Percentiles rank a stretch among this genome's conserved stretches.
Evolutionary conservation across 1,284 basidiomycete species (phyloP).

Genomic region (Lentinula novae-zelandiae): DNA sequence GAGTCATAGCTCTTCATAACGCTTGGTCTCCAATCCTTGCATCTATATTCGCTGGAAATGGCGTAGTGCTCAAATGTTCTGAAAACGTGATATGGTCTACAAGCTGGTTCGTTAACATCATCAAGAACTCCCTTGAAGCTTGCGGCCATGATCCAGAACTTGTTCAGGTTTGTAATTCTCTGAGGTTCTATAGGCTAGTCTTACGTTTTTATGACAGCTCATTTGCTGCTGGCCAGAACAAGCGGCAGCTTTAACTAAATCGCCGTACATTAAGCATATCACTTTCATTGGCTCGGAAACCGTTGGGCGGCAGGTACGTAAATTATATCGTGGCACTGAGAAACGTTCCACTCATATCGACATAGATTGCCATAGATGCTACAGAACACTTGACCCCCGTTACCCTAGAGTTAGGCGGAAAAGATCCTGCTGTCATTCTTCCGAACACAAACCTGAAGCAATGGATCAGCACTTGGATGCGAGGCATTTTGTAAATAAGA

Average conservation of each 20-base stretch:
- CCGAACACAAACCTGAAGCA: slow-evolving; percentile 69
- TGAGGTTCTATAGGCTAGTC: background rate
- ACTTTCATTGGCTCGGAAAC: slow-evolving; percentile 92
- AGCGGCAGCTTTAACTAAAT: slow-evolving; percentile 79
- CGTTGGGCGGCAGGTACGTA: slow-evolving; percentile 76
- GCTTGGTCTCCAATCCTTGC: slow-evolving; percentile 91
- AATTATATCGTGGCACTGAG: background rate
- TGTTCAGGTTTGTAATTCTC: slow-evolving; percentile 55
- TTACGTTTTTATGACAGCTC: slow-evolving; percentile 38
- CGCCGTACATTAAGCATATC: slow-evolving; percentile 78
- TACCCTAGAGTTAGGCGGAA: slow-evolving; percentile 87
- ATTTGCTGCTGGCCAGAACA: slow-evolving; percentile 89
- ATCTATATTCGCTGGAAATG: slow-evolving; percentile 87
- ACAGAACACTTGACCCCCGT: slow-evolving; percentile 85
- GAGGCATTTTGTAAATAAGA: slow-evolving; percentile 79
- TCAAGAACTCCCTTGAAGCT: slow-evolving; percentile 68
- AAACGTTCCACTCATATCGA: slow-evolving; percentile 7
- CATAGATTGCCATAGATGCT: slow-evolving; percentile 74
- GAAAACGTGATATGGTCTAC: slow-evolving; percentile 92
- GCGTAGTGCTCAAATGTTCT: slow-evolving; percentile 88
- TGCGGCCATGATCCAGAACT: slow-evolving; percentile 81
- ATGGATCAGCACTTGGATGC: slow-evolving; percentile 77
- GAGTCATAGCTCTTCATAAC: slow-evolving; percentile 77
- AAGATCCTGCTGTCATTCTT: slow-evolving; percentile 76
- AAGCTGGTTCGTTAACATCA: slow-evolving; percentile 75